A percentile compares a stretch with the other conserved stretches of the same genome.
These are phyloP conservation scores for Chlorella sp. DNA, from an alignment of 139 green algal genomes.

Conservation along the genomic window DNA sequence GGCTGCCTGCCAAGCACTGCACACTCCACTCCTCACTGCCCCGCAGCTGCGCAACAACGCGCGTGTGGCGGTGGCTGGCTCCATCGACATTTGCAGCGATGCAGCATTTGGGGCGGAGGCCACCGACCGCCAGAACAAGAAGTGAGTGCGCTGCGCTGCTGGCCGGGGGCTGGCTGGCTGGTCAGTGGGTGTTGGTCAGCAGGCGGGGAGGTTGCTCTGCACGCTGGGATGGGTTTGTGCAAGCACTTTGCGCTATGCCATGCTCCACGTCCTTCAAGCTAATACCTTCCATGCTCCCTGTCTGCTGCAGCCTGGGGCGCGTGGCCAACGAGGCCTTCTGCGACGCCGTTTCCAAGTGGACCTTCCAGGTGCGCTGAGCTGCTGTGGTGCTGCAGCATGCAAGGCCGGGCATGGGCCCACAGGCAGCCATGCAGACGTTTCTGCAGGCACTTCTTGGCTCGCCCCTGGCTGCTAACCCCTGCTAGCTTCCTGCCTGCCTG, in stretches of 20 bases:
- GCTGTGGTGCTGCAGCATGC: too few relatives aligned
- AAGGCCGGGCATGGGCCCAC: too few relatives aligned
- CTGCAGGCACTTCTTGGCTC: too few relatives aligned
- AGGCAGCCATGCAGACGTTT: too few relatives aligned
- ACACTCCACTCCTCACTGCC: not conserved
- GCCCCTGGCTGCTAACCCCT: too few relatives aligned
- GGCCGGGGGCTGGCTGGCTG: not conserved
- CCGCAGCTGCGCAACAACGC: slow-evolving; percentile 89
- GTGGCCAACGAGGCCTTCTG: slow-evolving; percentile 77
- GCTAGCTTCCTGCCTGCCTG: too few relatives aligned
- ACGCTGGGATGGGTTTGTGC: too few relatives aligned
- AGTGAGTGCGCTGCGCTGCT: slow-evolving; percentile 2
- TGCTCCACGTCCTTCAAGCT: too few relatives aligned
- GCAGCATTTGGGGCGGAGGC: slow-evolving; percentile 43
- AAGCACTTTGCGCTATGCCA: too few relatives aligned
- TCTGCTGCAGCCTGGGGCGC: slow-evolving; percentile 8
- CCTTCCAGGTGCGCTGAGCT: slow-evolving; percentile 55
- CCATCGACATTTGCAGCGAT: slow-evolving; percentile 84
- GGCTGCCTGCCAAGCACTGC: not conserved
- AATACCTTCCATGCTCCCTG: too few relatives aligned
- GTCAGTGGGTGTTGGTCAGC: not conserved
- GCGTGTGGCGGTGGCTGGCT: slow-evolving; percentile 82
- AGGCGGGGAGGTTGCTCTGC: too few relatives aligned
- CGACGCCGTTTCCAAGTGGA: slow-evolving; percentile 74
- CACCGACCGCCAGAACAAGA: slow-evolving; percentile 1